A percentile compares a stretch with the other conserved stretches of the same genome.
Conservation (phyloP, 768 basidiomycete species). For the Cyclocybe cylindracea region DNA sequence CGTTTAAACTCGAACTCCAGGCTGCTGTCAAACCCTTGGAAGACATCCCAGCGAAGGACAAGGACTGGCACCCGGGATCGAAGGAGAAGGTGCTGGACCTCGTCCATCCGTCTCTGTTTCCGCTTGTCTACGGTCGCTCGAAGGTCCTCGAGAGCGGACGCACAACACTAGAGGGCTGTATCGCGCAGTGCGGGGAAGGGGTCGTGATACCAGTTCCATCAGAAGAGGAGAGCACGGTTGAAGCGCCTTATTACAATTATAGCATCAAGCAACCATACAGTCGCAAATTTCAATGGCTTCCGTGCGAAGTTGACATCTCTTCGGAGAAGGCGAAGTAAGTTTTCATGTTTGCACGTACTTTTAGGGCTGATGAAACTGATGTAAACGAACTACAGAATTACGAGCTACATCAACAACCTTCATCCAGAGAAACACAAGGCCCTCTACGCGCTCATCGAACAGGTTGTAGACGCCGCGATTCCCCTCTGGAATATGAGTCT, state of each 20-base stretch:
- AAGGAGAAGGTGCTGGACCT: constrained; percentile 44
- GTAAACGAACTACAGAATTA: constrained; percentile 20
- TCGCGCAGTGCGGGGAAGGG: constrained; percentile 23
- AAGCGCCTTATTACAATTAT: not conserved
- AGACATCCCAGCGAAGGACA: constrained; percentile 30
- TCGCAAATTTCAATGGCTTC: constrained; percentile 26
- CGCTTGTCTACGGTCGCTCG: constrained; percentile 36
- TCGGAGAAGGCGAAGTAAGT: constrained; percentile 18
- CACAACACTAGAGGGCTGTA: constrained; percentile 20
- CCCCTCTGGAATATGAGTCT: constrained; percentile 32
- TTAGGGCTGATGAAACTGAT: not conserved
- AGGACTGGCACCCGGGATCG: constrained; percentile 50
- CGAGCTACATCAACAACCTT: constrained; percentile 45
- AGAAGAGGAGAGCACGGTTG: not conserved
- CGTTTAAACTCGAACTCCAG: constrained; percentile 24
- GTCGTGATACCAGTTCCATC: constrained; percentile 13
- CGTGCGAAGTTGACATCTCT: constrained; percentile 30
- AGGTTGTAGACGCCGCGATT: constrained; percentile 26
- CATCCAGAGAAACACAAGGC: constrained; percentile 27
- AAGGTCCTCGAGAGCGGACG: constrained; percentile 18
- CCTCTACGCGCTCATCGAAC: constrained; percentile 27
- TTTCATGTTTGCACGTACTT: not conserved
- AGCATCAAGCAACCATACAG: constrained; percentile 19
- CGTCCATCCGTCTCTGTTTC: constrained; percentile 46
- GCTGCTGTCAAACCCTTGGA: constrained; percentile 33